Evolutionary conservation across 73 alveolate genomes (phyloP).

Genomic region (Tetrahymena elliotti): DNA sequence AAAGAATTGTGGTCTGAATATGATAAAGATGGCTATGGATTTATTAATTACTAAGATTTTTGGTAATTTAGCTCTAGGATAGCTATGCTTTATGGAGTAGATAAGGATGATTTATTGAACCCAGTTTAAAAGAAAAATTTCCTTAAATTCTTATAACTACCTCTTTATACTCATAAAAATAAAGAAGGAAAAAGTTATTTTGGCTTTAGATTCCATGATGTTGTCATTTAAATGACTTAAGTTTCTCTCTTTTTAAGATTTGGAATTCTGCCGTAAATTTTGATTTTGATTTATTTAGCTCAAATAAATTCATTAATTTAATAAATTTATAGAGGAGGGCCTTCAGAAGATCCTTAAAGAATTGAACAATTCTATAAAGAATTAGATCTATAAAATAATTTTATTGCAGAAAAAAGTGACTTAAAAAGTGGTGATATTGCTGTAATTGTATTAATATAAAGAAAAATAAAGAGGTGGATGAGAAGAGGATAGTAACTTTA

Average conservation of each 20-base stretch:
- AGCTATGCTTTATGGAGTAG: neutral
- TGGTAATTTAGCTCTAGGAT: neutral
- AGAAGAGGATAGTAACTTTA: neutral
- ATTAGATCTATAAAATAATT: neutral
- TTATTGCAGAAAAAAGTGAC: neutral
- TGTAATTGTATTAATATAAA: neutral
- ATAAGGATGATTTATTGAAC: neutral
- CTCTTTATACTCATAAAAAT: neutral
- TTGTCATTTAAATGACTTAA: neutral
- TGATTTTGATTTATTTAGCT: neutral
- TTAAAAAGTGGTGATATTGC: neutral
- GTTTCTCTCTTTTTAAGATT: neutral
- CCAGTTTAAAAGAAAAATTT: neutral
- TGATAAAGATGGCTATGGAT: neutral
- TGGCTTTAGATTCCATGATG: neutral
- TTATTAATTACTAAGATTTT: neutral
- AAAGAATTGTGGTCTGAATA: neutral
- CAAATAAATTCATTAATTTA: neutral
- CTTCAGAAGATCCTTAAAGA: neutral
- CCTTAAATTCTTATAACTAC: neutral
- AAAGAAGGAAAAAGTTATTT: neutral
- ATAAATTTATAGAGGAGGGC: neutral
- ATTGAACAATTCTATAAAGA: neutral
- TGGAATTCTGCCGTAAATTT: neutral
- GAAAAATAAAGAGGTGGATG: neutral